Evolutionary conservation across 1,139 yeast genomes (phyloP).

Genomic region (Candida frijolesensis): DNA sequence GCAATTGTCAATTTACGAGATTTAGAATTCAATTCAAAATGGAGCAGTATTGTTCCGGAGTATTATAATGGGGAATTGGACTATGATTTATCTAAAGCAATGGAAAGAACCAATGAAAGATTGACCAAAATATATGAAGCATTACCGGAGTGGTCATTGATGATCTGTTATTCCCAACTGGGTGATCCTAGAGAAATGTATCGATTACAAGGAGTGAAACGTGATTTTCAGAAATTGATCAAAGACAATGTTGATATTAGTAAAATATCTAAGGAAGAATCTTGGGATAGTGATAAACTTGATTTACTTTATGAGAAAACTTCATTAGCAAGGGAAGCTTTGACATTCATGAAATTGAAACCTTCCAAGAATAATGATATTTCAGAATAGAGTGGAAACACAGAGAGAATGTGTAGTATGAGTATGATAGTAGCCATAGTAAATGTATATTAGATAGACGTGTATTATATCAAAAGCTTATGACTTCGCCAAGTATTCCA

Average conservation of each 20-base stretch:
- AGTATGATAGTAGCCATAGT: background rate
- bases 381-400: background rate
- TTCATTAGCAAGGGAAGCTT: constrained; percentile 54
- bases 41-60: constrained; percentile 21
- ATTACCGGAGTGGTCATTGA: constrained; percentile 60
- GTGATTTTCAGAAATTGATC: constrained; percentile 24
- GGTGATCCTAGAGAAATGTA: constrained; percentile 62
- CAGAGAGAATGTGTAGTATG: background rate
- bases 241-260: constrained; percentile 40
- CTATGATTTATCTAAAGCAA: constrained; percentile 20
- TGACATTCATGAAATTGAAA: constrained; percentile 54
- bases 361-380: background rate
- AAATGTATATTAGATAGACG: background rate
- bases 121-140: constrained; percentile 50
- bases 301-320: constrained; percentile 42
- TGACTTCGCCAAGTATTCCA: constrained; percentile 11
- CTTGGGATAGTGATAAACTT: constrained; percentile 56
- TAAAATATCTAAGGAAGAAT: constrained; percentile 44
- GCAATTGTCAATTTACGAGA: constrained; percentile 61
- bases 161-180: constrained; percentile 64
- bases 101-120: constrained; percentile 41
- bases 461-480: constrained; percentile 9
- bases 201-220: constrained; percentile 44
- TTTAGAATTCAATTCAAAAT: constrained; percentile 47
- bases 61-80: constrained; percentile 25